These are phyloP conservation scores for Saccharomyces paradoxus DNA, from an alignment of 805 yeast genomes.

Conservation along the genomic window DNA sequence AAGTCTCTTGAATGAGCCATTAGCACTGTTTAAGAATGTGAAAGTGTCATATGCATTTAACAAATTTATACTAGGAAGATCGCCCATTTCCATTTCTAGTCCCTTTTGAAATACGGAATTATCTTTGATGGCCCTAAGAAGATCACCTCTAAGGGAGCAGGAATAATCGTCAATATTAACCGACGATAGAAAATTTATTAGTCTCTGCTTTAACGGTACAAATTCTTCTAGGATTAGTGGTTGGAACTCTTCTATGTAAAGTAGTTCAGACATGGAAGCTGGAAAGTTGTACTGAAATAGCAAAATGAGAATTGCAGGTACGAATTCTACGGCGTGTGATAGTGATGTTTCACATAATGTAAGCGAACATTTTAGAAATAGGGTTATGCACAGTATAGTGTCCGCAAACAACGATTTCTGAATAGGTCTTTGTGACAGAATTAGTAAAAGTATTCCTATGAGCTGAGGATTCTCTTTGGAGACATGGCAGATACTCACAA, in stretches of 20 bases:
- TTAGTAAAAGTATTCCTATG: not conserved
- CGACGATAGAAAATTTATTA: constrained; percentile 6
- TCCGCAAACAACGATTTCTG: not conserved
- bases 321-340: not conserved
- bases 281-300: not conserved
- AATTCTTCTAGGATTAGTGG: constrained; percentile 9
- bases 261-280: not conserved
- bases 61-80: constrained; percentile 16
- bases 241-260: constrained; percentile 4
- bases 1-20: constrained; percentile 51
- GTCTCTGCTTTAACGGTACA: constrained; percentile 8
- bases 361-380: not conserved
- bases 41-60: constrained; percentile 47
- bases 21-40: constrained; percentile 47
- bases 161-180: constrained; percentile 10
- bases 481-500: constrained; percentile 4
- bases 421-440: not conserved
- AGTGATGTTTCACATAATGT: not conserved
- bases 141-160: constrained; percentile 4
- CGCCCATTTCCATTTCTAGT: constrained; percentile 5
- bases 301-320: not conserved
- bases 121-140: constrained; percentile 1
- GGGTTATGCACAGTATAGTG: not conserved
- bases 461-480: not conserved
- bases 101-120: not conserved